Conservation (phyloP, 768 basidiomycete genomes). For the Fomitopsis serialis region DNA sequence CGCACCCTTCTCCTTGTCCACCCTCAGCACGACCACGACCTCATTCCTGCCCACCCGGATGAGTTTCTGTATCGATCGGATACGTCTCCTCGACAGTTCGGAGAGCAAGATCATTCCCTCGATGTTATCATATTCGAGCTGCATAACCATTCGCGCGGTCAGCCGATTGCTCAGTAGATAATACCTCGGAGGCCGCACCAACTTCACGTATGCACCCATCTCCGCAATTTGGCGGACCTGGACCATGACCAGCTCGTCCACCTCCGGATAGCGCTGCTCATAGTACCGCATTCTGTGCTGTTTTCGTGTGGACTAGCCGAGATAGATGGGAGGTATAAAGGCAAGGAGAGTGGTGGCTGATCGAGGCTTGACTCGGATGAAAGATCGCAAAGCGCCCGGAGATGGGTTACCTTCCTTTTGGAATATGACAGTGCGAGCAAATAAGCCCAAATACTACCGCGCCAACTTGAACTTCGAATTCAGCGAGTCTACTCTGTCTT, state of each 20-base stretch:
- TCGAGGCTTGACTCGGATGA: no score
- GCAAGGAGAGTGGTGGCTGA: no score
- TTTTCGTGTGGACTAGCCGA: background rate
- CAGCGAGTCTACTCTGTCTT: no score
- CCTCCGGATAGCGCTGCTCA: conserved; percentile 89
- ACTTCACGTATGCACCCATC: conserved; percentile 99
- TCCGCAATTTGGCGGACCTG: conserved; percentile 99
- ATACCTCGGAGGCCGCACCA: conserved; percentile 49
- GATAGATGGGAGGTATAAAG: no score
- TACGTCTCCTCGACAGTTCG: conserved; percentile 92
- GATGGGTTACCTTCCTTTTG: no score
- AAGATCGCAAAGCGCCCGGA: no score
- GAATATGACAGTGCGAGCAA: no score
- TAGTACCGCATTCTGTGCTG: conserved; percentile 75
- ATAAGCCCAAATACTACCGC: no score
- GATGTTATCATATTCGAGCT: conserved; percentile 99
- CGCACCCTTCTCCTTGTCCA: conserved; percentile 98
- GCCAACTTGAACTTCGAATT: no score
- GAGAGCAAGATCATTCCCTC: conserved; percentile 99
- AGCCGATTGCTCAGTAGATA: background rate
- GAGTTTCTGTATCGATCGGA: conserved; percentile 95
- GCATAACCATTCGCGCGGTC: conserved; percentile 6
- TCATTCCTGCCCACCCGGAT: conserved; percentile 97
- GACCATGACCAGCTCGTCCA: conserved; percentile 99
- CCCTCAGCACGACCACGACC: conserved; percentile 94